Evolutionary conservation across 2,329 filamentous ascomycete species (phyloP).

Genomic region (Magnaporthiopsis poae): DNA sequence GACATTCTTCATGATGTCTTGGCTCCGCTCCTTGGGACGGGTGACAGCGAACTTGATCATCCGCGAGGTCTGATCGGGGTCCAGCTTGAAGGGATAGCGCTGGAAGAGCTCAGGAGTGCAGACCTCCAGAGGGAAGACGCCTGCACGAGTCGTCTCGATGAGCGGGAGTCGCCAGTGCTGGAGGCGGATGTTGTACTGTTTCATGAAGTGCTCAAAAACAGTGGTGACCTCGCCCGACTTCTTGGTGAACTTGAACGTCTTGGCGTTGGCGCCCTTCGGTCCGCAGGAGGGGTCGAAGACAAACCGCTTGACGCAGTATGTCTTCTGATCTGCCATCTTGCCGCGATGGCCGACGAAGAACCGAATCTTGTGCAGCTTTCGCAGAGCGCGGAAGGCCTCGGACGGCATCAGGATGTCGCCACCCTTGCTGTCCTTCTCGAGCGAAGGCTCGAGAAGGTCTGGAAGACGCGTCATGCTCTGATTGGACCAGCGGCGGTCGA

Average conservation of each 20-base stretch:
- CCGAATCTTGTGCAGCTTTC: conserved; percentile 43
- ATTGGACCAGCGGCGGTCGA: conserved; percentile 17
- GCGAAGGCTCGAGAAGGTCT: conserved; percentile 25
- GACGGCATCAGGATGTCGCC: conserved; percentile 25
- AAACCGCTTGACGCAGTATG: conserved; percentile 44
- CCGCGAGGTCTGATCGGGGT: conserved; percentile 53
- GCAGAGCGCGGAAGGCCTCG: conserved; percentile 44
- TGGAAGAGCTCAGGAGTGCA: conserved; percentile 45
- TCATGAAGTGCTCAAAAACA: conserved; percentile 45
- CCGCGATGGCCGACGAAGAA: conserved; percentile 48
- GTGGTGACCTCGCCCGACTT: conserved; percentile 34
- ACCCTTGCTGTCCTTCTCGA: conserved; percentile 11
- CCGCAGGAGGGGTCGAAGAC: conserved; percentile 36
- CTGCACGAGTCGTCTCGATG: conserved; percentile 45
- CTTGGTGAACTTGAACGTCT: conserved; percentile 40
- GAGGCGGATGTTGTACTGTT: conserved; percentile 44
- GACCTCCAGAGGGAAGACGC: conserved; percentile 53
- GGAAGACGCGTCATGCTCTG: conserved; percentile 18
- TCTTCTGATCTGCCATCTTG: conserved; percentile 33
- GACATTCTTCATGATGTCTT: conserved; percentile 60
- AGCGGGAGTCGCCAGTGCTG: conserved; percentile 42
- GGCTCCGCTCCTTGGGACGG: conserved; percentile 57
- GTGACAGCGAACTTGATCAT: conserved; percentile 96
- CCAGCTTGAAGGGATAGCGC: conserved; percentile 54
- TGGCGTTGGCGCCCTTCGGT: conserved; percentile 36